Evolutionary conservation across 805 yeast genomes (phyloP).

Genomic region (Candida awuae): DNA sequence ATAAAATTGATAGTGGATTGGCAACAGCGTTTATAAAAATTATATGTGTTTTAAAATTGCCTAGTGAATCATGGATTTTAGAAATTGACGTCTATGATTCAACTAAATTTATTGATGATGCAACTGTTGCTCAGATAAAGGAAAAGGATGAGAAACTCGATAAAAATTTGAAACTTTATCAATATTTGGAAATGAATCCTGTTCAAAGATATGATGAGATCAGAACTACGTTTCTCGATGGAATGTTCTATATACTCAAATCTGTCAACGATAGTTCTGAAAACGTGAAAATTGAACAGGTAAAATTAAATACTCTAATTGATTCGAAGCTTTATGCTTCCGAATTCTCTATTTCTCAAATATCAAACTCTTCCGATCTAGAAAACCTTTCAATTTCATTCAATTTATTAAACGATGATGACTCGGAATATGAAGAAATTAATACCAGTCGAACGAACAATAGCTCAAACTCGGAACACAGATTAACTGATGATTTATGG

Average conservation of each 20-base stretch:
- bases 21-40: conserved; percentile 1
- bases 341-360: neutral
- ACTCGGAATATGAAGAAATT: conserved; percentile 22
- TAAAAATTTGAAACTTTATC: too few relatives aligned
- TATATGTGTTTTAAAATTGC: conserved; percentile 9
- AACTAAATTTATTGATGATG: conserved; percentile 8
- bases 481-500: conserved; percentile 26
- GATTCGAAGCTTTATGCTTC: neutral
- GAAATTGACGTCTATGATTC: conserved; percentile 36
- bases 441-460: conserved; percentile 17
- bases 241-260: too few relatives aligned
- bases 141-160: too few relatives aligned
- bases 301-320: neutral
- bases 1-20: neutral
- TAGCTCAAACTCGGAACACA: neutral
- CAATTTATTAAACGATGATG: too few relatives aligned
- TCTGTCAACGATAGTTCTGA: too few relatives aligned
- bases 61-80: conserved; percentile 71
- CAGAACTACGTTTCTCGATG: too few relatives aligned
- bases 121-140: too few relatives aligned
- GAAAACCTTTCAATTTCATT: neutral
- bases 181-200: too few relatives aligned
- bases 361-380: neutral
- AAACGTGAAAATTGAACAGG: too few relatives aligned
- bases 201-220: too few relatives aligned